Evolutionary conservation across 208 protist species (phyloP).

Genomic region (Phytomonas sp.): DNA sequence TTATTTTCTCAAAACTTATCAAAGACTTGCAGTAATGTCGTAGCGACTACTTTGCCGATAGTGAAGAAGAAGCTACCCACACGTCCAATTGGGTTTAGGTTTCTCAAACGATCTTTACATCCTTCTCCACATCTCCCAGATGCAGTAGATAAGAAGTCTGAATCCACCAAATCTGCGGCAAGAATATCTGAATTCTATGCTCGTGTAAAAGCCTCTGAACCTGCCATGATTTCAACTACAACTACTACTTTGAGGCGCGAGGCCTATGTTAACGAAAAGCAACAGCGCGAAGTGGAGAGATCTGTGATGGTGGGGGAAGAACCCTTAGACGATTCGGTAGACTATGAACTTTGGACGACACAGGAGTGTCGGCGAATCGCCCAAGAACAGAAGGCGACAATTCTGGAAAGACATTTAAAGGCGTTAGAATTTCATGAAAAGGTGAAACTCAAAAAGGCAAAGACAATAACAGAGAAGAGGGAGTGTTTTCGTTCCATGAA

Average conservation of each 20-base stretch:
- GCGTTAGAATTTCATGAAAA: conserved; percentile 30
- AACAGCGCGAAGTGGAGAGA: conserved; percentile 20
- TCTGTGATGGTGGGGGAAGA: conserved; percentile 33
- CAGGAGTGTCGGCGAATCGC: conserved; percentile 11
- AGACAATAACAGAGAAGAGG: conserved; percentile 14
- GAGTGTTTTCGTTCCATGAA: conserved; percentile 16
- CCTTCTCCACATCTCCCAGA: background rate
- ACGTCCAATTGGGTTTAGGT: background rate
- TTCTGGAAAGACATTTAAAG: conserved; percentile 30
- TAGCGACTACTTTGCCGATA: background rate
- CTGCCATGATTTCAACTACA: conserved; percentile 26
- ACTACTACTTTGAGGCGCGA: background rate
- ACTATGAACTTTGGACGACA: background rate
- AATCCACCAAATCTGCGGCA: background rate
- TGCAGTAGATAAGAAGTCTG: background rate
- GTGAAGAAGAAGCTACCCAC: background rate
- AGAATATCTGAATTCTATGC: background rate
- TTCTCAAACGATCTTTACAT: background rate
- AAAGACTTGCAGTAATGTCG: background rate
- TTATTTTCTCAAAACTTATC: background rate
- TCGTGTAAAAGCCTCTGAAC: background rate
- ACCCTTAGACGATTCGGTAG: background rate
- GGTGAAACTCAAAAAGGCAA: conserved; percentile 13
- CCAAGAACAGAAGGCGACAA: conserved; percentile 15
- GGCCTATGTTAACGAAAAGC: background rate